Evolutionary conservation across 768 basidiomycete species (phyloP).

Genomic region (Mycena rebaudengoi): DNA sequence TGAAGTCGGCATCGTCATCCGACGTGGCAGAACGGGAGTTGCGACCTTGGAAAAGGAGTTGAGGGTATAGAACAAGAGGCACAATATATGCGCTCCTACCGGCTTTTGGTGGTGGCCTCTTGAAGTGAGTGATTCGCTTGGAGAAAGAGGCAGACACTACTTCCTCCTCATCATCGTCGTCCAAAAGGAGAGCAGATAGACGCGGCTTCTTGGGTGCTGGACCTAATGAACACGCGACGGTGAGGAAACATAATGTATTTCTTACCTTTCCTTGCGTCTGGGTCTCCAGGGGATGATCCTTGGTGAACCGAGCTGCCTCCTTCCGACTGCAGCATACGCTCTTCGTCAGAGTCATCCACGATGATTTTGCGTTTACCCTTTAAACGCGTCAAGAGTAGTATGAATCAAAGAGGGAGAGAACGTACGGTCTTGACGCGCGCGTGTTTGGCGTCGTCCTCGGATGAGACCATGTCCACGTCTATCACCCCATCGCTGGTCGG

Average conservation of each 20-base stretch:
- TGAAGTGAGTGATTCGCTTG: slow-evolving; percentile 68
- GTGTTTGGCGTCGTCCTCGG: slow-evolving; percentile 44
- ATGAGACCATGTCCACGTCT: slow-evolving; percentile 77
- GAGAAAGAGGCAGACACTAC: slow-evolving; percentile 55
- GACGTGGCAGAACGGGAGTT: slow-evolving; percentile 49
- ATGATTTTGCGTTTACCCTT: slow-evolving; percentile 74
- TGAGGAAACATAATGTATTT: slow-evolving; percentile 15
- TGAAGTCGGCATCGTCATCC: slow-evolving; percentile 78
- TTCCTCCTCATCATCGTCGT: slow-evolving; percentile 55
- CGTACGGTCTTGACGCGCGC: slow-evolving; percentile 43
- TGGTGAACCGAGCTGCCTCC: slow-evolving; percentile 36
- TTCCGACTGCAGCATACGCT: slow-evolving; percentile 45
- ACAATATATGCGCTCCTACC: slow-evolving; percentile 42
- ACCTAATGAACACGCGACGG: background rate
- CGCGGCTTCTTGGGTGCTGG: slow-evolving; percentile 66
- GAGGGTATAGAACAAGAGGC: background rate
- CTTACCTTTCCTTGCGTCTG: slow-evolving; percentile 39
- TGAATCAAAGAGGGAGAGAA: background rate
- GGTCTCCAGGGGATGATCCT: slow-evolving; percentile 46
- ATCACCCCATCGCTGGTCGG: slow-evolving; percentile 78
- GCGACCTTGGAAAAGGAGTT: slow-evolving; percentile 41
- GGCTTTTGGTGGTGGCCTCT: slow-evolving; percentile 66
- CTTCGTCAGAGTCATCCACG: slow-evolving; percentile 78
- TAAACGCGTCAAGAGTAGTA: slow-evolving; percentile 35
- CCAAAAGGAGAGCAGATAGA: slow-evolving; percentile 54